Evolutionary conservation across 2,329 filamentous ascomycete species (phyloP), one percentile per base, ranked within the genome.

Genomic region (Pseudocercospora pini-densiflorae): DNA sequence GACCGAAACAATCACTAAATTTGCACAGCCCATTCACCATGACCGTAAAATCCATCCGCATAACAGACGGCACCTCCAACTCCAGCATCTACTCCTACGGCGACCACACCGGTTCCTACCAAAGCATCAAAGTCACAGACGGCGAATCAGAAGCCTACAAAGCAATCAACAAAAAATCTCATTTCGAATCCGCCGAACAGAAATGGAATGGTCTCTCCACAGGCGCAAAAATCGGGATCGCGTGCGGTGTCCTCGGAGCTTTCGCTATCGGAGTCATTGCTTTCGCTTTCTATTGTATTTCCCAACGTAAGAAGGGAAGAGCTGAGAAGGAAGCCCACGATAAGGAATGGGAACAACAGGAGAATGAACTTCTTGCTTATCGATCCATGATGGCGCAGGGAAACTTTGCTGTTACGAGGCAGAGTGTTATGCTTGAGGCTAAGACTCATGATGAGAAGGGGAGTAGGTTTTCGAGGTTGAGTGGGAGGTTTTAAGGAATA

Each of bases 151-250:
- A 63, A 45, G 72, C 72, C 49, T 75, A 73, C 69, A 74, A 75
- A 49, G 60, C 60, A 29, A 68, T 77, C 62, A 65, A 77, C 74
- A 81, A 82, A 72, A 77, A 81, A 59, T 78, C 79, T 31, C 81
- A 80, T 60, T 78, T 76, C 14, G 75, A 82, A 73, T 79, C 79
- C 64, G 80, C 80, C 53, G 74, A 80, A 68, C 76, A 72, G 49
- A 79, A 73, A 73, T 85, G 72, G 81, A 79, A 68, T n/a, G 72
- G 73, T 19, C 78, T 87, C 1, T 78, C 82, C 2, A 70, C 75
- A 0, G 81, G 77, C 16, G 83, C 82, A 61, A 84, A 86, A 68
- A 81, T 83, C 61, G 84, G 81, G 51, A 80, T 87, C 62, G 81
- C 78, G 29, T 77, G 77, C 36, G 80, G 78, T 24, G 82, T 82